These are phyloP conservation scores for Dysphania ambrosioides DNA, from an alignment of 148 eudicot genomes.

Conservation along the genomic window DNA sequence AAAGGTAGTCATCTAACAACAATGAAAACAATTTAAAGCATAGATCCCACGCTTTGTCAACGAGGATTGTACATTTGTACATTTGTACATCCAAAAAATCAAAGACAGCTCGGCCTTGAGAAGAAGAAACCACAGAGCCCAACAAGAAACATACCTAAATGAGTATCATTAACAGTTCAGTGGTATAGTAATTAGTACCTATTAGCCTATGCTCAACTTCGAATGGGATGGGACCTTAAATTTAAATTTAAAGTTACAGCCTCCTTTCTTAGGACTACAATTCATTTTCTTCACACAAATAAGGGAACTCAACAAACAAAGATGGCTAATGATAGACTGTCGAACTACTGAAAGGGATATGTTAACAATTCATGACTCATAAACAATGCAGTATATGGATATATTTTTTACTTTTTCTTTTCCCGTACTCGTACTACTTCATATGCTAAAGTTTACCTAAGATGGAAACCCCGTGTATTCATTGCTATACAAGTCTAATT, in stretches of 20 bases:
- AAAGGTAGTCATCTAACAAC: too few species aligned
- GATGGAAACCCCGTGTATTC: constrained; percentile 4
- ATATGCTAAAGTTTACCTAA: constrained; percentile 10
- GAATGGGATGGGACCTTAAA: background rate
- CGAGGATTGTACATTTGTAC: background rate
- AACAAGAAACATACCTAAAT: background rate
- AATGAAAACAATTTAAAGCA: too few species aligned
- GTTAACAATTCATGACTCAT: constrained; percentile 25
- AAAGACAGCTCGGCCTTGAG: background rate
- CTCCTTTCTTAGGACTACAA: background rate
- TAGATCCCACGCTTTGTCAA: too few species aligned
- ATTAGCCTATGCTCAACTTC: background rate
- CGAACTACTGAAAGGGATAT: constrained; percentile 25
- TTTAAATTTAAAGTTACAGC: background rate
- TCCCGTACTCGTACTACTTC: background rate
- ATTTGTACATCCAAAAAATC: background rate
- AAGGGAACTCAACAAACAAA: background rate
- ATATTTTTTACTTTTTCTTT: background rate
- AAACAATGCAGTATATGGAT: constrained; percentile 6
- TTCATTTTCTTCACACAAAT: background rate
- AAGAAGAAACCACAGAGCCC: background rate
- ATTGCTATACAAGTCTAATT: background rate
- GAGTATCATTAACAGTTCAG: background rate
- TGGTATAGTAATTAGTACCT: background rate
- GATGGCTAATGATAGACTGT: constrained; percentile 16